Evolutionary conservation across 2,329 filamentous ascomycete genomes (phyloP).

Genomic region (Claviceps maximensis): DNA sequence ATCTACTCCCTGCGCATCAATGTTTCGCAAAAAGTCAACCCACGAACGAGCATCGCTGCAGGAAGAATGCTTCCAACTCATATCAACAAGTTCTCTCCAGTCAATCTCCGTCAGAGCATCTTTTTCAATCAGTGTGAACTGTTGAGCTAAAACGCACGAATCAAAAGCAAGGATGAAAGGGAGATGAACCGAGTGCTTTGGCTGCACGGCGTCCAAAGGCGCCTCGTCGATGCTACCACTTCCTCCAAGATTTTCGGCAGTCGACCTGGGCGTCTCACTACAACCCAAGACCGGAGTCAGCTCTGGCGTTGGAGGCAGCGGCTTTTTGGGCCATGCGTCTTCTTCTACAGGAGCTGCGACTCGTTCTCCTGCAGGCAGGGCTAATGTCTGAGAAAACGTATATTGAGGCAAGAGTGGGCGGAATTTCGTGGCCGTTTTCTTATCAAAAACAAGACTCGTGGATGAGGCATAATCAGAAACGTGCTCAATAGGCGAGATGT

Average conservation of each 20-base stretch:
- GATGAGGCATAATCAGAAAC: constrained; percentile 15
- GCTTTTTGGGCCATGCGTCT: constrained; percentile 8
- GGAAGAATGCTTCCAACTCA: constrained; percentile 63
- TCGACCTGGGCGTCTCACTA: constrained; percentile 12
- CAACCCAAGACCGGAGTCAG: constrained; percentile 31
- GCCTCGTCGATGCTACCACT: constrained; percentile 17
- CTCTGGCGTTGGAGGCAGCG: constrained; percentile 30
- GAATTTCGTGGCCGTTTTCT: neutral
- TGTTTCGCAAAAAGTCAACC: constrained; percentile 66
- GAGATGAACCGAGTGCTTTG: constrained; percentile 45
- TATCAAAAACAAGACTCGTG: constrained; percentile 17
- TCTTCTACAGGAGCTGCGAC: neutral
- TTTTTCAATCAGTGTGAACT: constrained; percentile 77
- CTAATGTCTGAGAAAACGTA: constrained; percentile 33
- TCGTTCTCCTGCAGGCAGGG: constrained; percentile 4
- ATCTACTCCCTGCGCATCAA: constrained; percentile 63
- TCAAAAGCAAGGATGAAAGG: constrained; percentile 75
- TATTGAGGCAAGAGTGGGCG: constrained; percentile 32
- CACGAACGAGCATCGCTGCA: constrained; percentile 57
- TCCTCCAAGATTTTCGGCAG: constrained; percentile 15
- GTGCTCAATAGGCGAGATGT: constrained; percentile 13
- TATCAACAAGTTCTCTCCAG: constrained; percentile 76
- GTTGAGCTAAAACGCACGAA: constrained; percentile 64
- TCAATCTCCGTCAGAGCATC: constrained; percentile 77
- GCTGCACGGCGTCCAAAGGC: constrained; percentile 21